phyloP scores from a whole-genome alignment of 805 yeast species.

The Blastobotrys attinorum region DNA sequence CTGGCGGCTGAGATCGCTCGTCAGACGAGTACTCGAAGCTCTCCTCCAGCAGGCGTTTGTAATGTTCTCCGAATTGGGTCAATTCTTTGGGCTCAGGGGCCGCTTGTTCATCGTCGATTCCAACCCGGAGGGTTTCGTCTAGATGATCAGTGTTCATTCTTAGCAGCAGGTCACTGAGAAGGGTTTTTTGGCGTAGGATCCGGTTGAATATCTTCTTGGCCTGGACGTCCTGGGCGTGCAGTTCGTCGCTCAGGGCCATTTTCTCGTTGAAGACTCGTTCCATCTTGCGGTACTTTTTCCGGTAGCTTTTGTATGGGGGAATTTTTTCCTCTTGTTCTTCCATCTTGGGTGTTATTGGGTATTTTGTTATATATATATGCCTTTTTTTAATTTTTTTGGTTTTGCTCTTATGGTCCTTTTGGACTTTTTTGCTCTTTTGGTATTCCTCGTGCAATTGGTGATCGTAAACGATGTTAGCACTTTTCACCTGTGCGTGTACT shows the following conservation, averaged over 20 bases:
- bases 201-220: conserved; percentile 13
- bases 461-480: too few species aligned
- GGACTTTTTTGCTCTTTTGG: too few species aligned
- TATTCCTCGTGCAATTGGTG: too few species aligned
- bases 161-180: conserved; percentile 9
- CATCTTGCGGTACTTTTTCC: conserved; percentile 14
- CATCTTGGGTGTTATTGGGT: not conserved
- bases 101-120: not conserved
- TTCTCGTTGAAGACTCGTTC: conserved; percentile 10
- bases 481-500: too few species aligned
- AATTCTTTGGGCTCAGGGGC: not conserved
- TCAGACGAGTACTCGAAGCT: conserved; percentile 12
- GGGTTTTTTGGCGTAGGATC: conserved; percentile 13
- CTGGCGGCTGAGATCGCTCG: conserved; percentile 10
- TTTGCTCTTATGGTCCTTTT: too few species aligned
- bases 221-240: conserved; percentile 7
- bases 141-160: conserved; percentile 9
- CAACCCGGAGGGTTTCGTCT: conserved; percentile 3
- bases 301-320: conserved; percentile 13
- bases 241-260: conserved; percentile 14
- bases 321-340: conserved; percentile 1
- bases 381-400: too few species aligned
- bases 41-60: conserved; percentile 6
- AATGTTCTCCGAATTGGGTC: conserved; percentile 1
- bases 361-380: too few species aligned